Evolutionary conservation across 352 stramenopile species (phyloP).

Genomic region (Globisporangium emineosum): DNA sequence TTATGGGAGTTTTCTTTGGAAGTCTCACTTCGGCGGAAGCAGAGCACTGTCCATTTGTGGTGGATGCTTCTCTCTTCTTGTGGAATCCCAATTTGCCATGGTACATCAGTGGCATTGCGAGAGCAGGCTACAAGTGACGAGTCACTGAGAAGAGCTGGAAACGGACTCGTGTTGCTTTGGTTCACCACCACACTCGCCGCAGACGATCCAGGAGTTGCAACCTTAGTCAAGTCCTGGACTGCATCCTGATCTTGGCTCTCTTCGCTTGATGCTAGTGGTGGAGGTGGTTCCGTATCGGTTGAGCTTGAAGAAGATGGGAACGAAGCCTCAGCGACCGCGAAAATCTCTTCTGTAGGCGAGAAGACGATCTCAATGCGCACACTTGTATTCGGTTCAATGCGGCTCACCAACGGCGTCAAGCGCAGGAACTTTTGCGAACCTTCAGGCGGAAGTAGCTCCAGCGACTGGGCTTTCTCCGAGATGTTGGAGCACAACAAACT

Average conservation of each 20-base stretch:
- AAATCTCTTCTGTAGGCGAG: slow-evolving; percentile 40
- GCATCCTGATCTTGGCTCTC: neutral
- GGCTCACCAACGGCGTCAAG: slow-evolving; percentile 66
- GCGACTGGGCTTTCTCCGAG: slow-evolving; percentile 23
- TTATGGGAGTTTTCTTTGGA: neutral
- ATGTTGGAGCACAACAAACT: slow-evolving; percentile 31
- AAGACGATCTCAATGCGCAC: slow-evolving; percentile 86
- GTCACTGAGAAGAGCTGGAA: neutral
- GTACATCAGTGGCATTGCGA: neutral
- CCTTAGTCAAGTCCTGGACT: neutral
- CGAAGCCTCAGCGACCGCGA: slow-evolving; percentile 25
- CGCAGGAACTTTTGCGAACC: slow-evolving; percentile 34
- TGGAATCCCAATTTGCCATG: slow-evolving; percentile 17
- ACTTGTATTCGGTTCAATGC: slow-evolving; percentile 34
- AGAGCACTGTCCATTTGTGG: slow-evolving; percentile 71
- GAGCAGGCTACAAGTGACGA: neutral
- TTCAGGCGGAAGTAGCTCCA: slow-evolving; percentile 30
- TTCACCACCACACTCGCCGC: slow-evolving; percentile 1
- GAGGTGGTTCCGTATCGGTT: neutral
- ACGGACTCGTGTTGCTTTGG: slow-evolving; percentile 3
- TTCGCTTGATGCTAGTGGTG: neutral
- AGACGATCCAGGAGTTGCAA: neutral
- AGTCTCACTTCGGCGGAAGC: slow-evolving; percentile 41
- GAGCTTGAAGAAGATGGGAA: neutral
- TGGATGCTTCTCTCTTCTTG: slow-evolving; percentile 69